Conservation (phyloP, 1,139 yeast species). For the Protomyces inundatus region DNA sequence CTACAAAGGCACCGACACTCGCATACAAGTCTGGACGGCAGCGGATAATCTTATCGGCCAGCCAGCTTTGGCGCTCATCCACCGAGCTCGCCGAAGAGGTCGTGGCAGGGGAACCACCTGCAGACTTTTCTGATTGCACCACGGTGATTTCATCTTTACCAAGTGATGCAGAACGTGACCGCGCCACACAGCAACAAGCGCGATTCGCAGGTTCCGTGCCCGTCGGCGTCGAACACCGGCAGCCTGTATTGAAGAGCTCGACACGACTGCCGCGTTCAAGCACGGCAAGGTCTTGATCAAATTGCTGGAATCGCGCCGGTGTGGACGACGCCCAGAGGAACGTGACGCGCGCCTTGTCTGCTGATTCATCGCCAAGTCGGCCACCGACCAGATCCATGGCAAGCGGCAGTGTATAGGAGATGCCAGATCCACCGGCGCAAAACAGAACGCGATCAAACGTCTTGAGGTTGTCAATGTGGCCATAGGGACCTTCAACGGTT, state of each 20-base stretch:
- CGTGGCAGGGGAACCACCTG: background rate
- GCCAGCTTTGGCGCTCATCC: background rate
- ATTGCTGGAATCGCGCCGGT: background rate
- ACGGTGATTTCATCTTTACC: background rate
- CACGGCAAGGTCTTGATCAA: background rate
- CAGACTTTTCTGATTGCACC: background rate
- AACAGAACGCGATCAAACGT: conserved; percentile 2
- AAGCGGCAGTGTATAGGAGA: conserved; percentile 5
- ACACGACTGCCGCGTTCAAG: background rate
- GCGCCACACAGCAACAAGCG: background rate
- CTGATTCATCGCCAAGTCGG: background rate
- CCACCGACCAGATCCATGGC: background rate
- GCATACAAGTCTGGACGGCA: background rate
- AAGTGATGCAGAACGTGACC: background rate
- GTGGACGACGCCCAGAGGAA: background rate
- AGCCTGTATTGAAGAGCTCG: background rate
- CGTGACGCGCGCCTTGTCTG: background rate
- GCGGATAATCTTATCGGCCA: background rate
- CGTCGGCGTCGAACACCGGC: background rate
- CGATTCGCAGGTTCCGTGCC: background rate
- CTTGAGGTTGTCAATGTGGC: background rate
- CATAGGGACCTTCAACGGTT: conserved; percentile 3
- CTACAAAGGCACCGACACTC: background rate
- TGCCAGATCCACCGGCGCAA: conserved; percentile 8
- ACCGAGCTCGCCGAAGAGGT: background rate